Conservation (phyloP, 2,329 filamentous ascomycete genomes). For the Ceratocystis eucalypticola region DNA sequence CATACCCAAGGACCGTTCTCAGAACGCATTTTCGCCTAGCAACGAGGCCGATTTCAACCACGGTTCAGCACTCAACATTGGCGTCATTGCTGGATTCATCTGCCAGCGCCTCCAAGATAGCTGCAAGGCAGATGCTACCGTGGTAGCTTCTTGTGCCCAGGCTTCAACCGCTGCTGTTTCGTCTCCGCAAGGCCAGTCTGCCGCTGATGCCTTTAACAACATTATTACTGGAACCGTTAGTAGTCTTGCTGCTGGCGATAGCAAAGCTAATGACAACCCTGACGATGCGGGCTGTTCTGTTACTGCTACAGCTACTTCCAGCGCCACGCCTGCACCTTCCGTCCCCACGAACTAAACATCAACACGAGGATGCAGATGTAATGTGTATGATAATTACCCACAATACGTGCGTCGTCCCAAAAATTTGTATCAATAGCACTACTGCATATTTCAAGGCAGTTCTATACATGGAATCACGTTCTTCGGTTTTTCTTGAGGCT, state of each 20-base stretch:
- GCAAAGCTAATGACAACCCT: background rate
- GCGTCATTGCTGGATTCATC: slow-evolving; percentile 35
- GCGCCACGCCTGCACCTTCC: background rate
- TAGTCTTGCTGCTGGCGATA: background rate
- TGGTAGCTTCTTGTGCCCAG: slow-evolving; percentile 21
- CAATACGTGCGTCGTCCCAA: too few species aligned
- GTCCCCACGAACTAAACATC: too few species aligned
- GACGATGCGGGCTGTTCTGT: background rate
- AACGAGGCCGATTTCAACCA: slow-evolving; percentile 36
- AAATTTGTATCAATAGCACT: too few species aligned
- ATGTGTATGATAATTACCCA: too few species aligned
- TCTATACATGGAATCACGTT: too few species aligned
- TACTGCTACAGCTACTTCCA: background rate
- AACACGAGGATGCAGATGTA: too few species aligned
- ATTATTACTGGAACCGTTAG: slow-evolving; percentile 11
- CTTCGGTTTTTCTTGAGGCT: too few species aligned
- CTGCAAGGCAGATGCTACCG: slow-evolving; percentile 22
- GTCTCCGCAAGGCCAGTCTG: slow-evolving; percentile 22
- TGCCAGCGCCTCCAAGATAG: slow-evolving; percentile 30
- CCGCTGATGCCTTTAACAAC: slow-evolving; percentile 24
- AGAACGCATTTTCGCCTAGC: slow-evolving; percentile 30
- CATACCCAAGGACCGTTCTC: slow-evolving; percentile 34
- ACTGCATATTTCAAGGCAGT: too few species aligned
- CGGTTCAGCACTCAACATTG: slow-evolving; percentile 32
- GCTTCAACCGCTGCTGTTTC: slow-evolving; percentile 21